A percentile compares a stretch with the other conserved stretches of the same genome.
phyloP scores from a whole-genome alignment of 352 stramenopile genomes.

The Globisporangium spiculum region DNA sequence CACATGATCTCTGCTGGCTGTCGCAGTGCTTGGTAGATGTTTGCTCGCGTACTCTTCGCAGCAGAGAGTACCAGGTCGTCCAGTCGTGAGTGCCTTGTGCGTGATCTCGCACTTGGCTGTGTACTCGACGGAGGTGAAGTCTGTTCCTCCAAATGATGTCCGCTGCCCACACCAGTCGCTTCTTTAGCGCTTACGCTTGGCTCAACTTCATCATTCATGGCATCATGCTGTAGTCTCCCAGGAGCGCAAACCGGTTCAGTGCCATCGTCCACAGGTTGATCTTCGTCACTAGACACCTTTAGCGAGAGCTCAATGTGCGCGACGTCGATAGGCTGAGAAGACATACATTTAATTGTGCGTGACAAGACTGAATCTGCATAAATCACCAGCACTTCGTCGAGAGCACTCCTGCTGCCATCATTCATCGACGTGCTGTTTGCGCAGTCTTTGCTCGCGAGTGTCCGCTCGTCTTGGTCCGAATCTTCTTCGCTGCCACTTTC shows the following conservation, averaged over 20 bases:
- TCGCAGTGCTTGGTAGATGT: slow-evolving; percentile 11
- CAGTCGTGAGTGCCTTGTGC: neutral
- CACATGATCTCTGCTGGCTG: neutral
- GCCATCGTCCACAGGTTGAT: neutral
- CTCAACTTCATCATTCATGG: neutral
- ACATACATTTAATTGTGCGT: neutral
- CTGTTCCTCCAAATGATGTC: neutral
- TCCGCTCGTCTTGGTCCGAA: neutral
- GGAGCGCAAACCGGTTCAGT: neutral
- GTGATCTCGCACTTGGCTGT: neutral
- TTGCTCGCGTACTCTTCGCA: neutral
- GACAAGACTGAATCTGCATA: neutral
- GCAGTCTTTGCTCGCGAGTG: neutral
- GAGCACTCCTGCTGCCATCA: neutral
- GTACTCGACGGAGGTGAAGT: too few species aligned
- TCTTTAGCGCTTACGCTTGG: neutral
- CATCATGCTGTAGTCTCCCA: neutral
- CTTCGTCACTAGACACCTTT: neutral
- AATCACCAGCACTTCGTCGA: neutral
- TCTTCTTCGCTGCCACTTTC: neutral
- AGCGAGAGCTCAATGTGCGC: neutral
- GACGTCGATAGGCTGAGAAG: neutral
- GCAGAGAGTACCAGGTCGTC: neutral
- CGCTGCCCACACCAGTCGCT: neutral
- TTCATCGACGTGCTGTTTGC: neutral